Conservation (phyloP, 2,329 filamentous ascomycete genomes). For the Phaeoacremonium minimum region DNA sequence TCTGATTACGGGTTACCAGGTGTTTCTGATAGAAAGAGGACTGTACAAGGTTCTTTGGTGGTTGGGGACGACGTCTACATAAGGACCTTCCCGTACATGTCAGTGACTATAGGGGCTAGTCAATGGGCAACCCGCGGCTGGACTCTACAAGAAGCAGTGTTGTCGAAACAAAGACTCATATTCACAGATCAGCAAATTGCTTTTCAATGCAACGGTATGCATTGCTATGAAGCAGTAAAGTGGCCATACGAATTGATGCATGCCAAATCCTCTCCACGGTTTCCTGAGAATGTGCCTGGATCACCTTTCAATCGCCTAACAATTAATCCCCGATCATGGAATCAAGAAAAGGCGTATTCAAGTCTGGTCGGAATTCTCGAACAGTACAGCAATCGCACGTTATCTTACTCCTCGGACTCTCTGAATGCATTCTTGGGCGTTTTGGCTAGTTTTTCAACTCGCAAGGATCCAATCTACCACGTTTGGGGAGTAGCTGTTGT, state of each 20-base stretch:
- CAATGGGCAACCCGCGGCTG: constrained; percentile 12
- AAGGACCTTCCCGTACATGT: background rate
- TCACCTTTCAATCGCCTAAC: background rate
- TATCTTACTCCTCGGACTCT: background rate
- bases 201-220: constrained; percentile 5
- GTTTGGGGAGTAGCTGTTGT: constrained; percentile 1
- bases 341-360: background rate
- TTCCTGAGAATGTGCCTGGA: constrained; percentile 2
- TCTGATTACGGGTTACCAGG: constrained; percentile 2
- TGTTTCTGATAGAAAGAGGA: background rate
- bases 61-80: background rate
- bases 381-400: background rate
- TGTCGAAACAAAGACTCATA: constrained; percentile 7
- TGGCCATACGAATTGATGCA: background rate
- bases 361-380: background rate
- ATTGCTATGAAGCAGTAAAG: background rate
- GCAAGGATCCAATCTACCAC: constrained; percentile 1
- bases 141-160: constrained; percentile 12
- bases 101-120: background rate
- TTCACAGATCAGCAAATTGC: constrained; percentile 4
- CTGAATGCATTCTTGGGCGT: constrained; percentile 1
- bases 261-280: constrained; percentile 2
- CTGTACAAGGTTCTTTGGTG: background rate
- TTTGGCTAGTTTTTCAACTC: background rate
- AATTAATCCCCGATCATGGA: background rate